phyloP scores from a whole-genome alignment of 768 basidiomycete genomes.

The Boletus sp. region DNA sequence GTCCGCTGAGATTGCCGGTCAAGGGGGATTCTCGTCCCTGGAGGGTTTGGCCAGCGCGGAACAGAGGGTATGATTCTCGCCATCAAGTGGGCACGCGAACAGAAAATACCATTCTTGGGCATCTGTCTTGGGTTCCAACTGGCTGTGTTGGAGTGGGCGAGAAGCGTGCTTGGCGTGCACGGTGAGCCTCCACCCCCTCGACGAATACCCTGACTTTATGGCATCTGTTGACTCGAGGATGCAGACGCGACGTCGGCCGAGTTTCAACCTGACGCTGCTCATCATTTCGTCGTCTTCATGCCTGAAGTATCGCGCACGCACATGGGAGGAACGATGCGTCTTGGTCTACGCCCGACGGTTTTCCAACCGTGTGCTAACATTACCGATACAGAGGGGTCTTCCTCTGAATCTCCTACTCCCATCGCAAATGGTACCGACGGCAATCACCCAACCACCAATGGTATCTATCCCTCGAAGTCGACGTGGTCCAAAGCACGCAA shows the following conservation, averaged over 20 bases:
- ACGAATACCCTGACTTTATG: neutral
- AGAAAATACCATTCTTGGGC: constrained; percentile 91
- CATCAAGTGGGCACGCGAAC: constrained; percentile 96
- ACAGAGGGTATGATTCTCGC: constrained; percentile 98
- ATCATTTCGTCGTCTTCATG: constrained; percentile 93
- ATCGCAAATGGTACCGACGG: constrained; percentile 1
- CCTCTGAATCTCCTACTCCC: constrained; percentile 10
- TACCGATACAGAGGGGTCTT: constrained; percentile 12
- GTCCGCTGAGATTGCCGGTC: constrained; percentile 10
- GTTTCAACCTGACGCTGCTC: constrained; percentile 57
- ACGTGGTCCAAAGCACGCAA: constrained; percentile 69
- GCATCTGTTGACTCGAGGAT: constrained; percentile 8
- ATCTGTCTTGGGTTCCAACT: constrained; percentile 98
- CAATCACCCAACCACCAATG: constrained; percentile 3
- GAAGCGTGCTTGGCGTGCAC: constrained; percentile 71
- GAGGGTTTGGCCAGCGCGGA: constrained; percentile 91
- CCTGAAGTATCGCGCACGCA: constrained; percentile 97
- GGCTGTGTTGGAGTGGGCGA: constrained; percentile 93
- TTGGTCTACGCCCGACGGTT: constrained; percentile 95
- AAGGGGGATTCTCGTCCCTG: constrained; percentile 95
- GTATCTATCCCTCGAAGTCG: constrained; percentile 42
- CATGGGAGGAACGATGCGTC: constrained; percentile 99
- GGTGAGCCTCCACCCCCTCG: constrained; percentile 41
- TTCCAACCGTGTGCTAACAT: constrained; percentile 53
- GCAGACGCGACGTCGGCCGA: constrained; percentile 85